These are phyloP conservation scores for Quillaja saponaria DNA, from an alignment of 306 rosid genomes.

Conservation along the genomic window DNA sequence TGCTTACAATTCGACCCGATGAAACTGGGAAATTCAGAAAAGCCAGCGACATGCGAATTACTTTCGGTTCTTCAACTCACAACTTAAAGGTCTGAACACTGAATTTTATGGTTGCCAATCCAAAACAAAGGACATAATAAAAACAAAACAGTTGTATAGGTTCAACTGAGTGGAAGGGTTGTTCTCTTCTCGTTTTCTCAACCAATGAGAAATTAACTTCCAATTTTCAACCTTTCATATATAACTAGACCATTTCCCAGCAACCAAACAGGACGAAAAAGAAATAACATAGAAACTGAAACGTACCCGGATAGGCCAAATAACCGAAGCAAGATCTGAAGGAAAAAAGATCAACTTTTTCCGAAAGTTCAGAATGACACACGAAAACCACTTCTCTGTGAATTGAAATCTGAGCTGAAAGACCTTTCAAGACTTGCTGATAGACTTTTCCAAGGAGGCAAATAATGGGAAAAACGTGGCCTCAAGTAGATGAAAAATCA, in stretches of 20 bases:
- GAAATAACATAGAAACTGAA: slow-evolving; percentile 10
- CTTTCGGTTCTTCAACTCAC: slow-evolving; percentile 1
- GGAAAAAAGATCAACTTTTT: slow-evolving; percentile 5
- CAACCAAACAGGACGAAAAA: slow-evolving; percentile 7
- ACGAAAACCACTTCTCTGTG: slow-evolving; percentile 23
- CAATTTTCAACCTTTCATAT: not conserved
- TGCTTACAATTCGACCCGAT: not conserved
- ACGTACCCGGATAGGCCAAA: slow-evolving; percentile 36
- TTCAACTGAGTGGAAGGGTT: slow-evolving; percentile 15
- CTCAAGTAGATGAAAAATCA: slow-evolving; percentile 15
- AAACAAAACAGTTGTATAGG: not conserved
- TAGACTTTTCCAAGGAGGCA: slow-evolving; percentile 16
- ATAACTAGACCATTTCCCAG: not conserved
- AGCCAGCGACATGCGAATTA: not conserved
- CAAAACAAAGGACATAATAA: not conserved
- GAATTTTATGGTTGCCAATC: not conserved
- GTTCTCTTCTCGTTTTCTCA: not conserved
- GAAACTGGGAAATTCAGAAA: not conserved
- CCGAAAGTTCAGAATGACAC: slow-evolving; percentile 29
- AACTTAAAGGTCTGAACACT: not conserved
- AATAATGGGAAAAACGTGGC: slow-evolving; percentile 7
- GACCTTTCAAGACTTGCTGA: slow-evolving; percentile 9
- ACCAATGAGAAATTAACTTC: slow-evolving; percentile 4
- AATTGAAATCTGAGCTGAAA: slow-evolving; percentile 24
- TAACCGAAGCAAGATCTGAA: slow-evolving; percentile 57